Percentiles rank a stretch among this genome's conserved stretches.
Conservation (phyloP, 805 yeast genomes). For the Candida loeiensis region DNA sequence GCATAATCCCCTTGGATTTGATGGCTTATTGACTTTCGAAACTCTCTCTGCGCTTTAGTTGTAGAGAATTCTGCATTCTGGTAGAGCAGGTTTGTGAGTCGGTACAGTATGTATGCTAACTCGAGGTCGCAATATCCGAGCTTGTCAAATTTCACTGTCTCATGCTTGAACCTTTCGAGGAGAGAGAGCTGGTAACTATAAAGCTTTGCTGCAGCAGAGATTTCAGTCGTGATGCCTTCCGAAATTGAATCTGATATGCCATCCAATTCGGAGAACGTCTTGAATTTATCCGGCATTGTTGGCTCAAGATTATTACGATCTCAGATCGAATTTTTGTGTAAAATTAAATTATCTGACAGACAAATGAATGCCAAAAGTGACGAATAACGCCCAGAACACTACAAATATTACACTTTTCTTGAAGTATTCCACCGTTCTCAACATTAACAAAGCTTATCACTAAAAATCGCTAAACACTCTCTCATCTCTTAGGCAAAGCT, state of each 20-base stretch:
- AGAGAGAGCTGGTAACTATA: slow-evolving; percentile 22
- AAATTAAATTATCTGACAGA: too few relatives aligned
- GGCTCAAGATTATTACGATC: too few relatives aligned
- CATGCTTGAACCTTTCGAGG: slow-evolving; percentile 34
- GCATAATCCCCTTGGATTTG: slow-evolving; percentile 5
- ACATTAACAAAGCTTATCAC: too few relatives aligned
- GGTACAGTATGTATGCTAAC: slow-evolving; percentile 25
- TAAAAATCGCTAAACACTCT: too few relatives aligned
- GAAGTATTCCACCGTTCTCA: too few relatives aligned
- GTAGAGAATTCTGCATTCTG: slow-evolving; percentile 5
- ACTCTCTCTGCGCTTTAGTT: slow-evolving; percentile 6
- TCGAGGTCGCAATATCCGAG: slow-evolving; percentile 38
- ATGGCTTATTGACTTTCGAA: slow-evolving; percentile 6
- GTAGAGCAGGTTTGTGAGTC: slow-evolving; percentile 5
- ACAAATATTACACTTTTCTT: background rate
- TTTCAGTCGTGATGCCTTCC: background rate
- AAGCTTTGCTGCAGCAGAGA: slow-evolving; percentile 14
- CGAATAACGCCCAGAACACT: too few relatives aligned
- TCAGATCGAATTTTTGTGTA: too few relatives aligned
- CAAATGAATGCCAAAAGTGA: too few relatives aligned
- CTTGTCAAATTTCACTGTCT: slow-evolving; percentile 23
- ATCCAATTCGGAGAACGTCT: slow-evolving; percentile 2
- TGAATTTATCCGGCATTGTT: slow-evolving; percentile 2
- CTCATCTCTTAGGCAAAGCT: background rate
- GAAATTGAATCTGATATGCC: background rate